Base-by-base conservation (phyloP, 495 filamentous ascomycete genomes). In the Lophiostoma macrostomum region DNA sequence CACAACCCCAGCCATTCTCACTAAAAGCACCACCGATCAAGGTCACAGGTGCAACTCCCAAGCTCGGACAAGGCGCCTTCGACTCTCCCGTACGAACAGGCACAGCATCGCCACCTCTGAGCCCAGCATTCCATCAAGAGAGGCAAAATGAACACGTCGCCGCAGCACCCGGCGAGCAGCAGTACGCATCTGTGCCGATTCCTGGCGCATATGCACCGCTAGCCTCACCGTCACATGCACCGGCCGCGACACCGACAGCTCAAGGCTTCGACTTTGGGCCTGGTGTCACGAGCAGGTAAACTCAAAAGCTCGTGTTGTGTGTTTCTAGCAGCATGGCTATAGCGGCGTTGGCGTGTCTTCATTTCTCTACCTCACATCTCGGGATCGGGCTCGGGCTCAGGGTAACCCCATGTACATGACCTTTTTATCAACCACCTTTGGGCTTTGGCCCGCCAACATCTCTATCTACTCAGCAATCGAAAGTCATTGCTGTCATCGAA, bases 11-110 rank as follows among this genome's bases (percentile, higher is more conserved):
- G 58, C 76, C 84, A 14, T 95, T 96, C 78, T 83, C 85, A 58
- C 81, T 96, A 8, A 87, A 95, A 71, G 73, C 90, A 16, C 88
- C 90, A 24, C 90, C 90, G 0, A 80, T 79, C 66, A 85, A 83
- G 59, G 80, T 89, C 34, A 86, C 87, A 60, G 75, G 81, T 43
- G 82, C 89, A 22, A 91, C 83, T 16, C 87, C 88, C n/a, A 80
- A 80, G 67, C 54, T 77, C 32, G 68, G 71, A 28, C 83, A 86
- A 61, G 71, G 70, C 34, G 79, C 73, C 19, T 86, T 89, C 63
- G 64, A 74, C 35, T 58, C 73, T 28, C 71, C 74, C 54, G 59
- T 20, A 10, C n/a, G 35, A 20, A 31, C 47, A 24, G 20, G 23
- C 14, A 53, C 49, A 30, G 28, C 16, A 5, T 41, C 53, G 18